Evolutionary conservation across 805 yeast genomes (phyloP), one percentile per base, ranked within the genome.

Genomic region (Saturnispora mendoncae): DNA sequence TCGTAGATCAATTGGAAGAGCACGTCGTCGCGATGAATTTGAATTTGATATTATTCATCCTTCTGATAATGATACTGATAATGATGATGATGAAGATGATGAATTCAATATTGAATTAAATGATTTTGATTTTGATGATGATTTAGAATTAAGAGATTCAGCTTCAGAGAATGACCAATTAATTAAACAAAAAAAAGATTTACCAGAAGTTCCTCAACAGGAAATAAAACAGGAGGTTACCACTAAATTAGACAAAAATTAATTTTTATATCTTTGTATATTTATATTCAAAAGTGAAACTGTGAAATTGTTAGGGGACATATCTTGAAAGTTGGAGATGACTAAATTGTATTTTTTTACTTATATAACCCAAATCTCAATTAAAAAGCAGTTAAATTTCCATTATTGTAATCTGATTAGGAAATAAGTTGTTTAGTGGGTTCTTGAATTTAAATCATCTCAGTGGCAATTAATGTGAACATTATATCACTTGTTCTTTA

Each of bases 41-140:
- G 92, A 83, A 55, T 80, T 83, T 54, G 94, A 83, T 54, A 76
- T 82, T 36, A 83, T 83, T 34, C 81, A 78, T 15, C 80, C 82
- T 6, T 33, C 53, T 19, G 58, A 50, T 19, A 53, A 53, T 32
- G 47, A 63, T 36, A 47, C 46, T 14, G 43, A 36, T 15, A 38
- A 38, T 18, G 42, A 38, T 6, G 44, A 45, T 33, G 45, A 46
- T 12, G 46, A 38, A 9, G 31, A 29, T 20, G 43, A 42, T 25
- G 28, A 33, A 17, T 39, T 34, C 27, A 33, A 33, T 23, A 28
- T 25, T 36, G 45, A 38, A 9, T 20, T 33, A 29, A 31, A 30
- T 33, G 38, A 41, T 28, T 44, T 42, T 33, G 37, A 44, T 30
- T 44, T 44, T 20, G 43, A 43, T 30, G 39, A 39, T n/a, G 46